A percentile compares a stretch with the other conserved stretches of the same genome.
Evolutionary conservation across 805 yeast species (phyloP).

Genomic region (Zygoascus biomembranicola): DNA sequence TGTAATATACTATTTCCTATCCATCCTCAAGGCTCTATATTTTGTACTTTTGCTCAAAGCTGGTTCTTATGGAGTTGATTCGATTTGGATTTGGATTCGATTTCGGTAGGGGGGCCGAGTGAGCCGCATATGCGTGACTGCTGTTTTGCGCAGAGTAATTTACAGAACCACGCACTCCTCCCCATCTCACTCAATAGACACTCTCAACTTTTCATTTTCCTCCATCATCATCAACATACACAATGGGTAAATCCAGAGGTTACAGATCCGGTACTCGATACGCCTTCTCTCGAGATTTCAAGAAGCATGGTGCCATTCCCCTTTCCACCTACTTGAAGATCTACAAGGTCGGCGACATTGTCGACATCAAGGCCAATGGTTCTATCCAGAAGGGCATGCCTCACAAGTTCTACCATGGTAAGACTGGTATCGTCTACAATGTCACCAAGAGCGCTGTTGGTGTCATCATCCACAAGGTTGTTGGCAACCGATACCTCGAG

Average conservation of each 20-base stretch:
- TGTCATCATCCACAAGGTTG: slow-evolving; percentile 96
- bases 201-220: slow-evolving; percentile 1
- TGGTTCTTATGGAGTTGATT: too few relatives aligned
- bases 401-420: slow-evolving; percentile 99
- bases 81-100: too few relatives aligned
- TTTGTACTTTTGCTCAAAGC: too few relatives aligned
- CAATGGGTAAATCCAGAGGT: slow-evolving; percentile 73
- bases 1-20: too few relatives aligned
- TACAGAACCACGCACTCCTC: background rate
- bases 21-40: too few relatives aligned
- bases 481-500: slow-evolving; percentile 98
- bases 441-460: slow-evolving; percentile 98
- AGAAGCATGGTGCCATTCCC: slow-evolving; percentile 90
- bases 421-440: slow-evolving; percentile 98
- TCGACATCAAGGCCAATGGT: slow-evolving; percentile 99
- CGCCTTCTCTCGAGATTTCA: slow-evolving; percentile 99
- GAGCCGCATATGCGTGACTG: background rate
- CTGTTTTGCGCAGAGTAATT: slow-evolving; percentile 2
- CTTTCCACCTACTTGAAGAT: slow-evolving; percentile 95
- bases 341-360: slow-evolving; percentile 99
- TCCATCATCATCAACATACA: slow-evolving; percentile 12
- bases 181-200: slow-evolving; percentile 1
- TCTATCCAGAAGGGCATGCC: slow-evolving; percentile 99
- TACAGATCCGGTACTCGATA: slow-evolving; percentile 99
- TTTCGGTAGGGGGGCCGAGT: too few relatives aligned